Conservation (phyloP, 2,329 filamentous ascomycete species). For the Fusarium sambucinum region DNA sequence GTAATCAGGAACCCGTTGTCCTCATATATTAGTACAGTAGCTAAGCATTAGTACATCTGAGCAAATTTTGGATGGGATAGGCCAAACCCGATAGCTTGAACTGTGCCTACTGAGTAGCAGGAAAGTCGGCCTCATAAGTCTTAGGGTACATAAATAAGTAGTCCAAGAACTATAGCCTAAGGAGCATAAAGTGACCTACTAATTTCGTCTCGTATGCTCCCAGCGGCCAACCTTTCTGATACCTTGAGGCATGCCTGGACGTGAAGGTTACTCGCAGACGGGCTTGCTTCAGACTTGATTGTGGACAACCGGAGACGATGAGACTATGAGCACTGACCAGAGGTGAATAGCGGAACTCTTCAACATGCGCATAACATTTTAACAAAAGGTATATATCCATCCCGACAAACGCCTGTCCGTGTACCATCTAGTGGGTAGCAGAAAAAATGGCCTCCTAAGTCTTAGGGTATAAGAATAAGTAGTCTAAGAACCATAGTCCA, state of each 20-base stretch:
- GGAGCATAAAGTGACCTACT: not conserved
- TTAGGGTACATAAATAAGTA: not conserved
- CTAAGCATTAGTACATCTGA: too few relatives aligned
- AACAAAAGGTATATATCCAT: conserved; percentile 27
- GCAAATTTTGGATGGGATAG: too few relatives aligned
- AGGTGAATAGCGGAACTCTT: not conserved
- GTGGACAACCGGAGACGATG: not conserved
- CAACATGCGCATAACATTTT: not conserved
- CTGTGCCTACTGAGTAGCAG: too few relatives aligned
- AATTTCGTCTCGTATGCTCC: not conserved
- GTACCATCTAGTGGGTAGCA: too few relatives aligned
- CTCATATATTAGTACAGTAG: too few relatives aligned
- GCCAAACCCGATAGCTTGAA: too few relatives aligned
- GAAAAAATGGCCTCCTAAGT: too few relatives aligned
- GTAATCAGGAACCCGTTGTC: too few relatives aligned
- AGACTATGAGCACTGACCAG: not conserved
- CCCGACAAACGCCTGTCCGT: conserved; percentile 28
- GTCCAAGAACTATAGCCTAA: not conserved
- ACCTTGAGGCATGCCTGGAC: not conserved
- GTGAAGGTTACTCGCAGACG: not conserved
- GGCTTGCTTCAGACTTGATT: too few relatives aligned
- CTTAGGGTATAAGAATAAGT: too few relatives aligned
- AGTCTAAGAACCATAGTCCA: too few relatives aligned
- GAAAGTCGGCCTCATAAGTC: not conserved
- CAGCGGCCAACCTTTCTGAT: not conserved